Evolutionary conservation across 129 eudicot species (phyloP), one percentile per base, ranked within the genome.

Genomic region (Tanacetum coccineum): DNA sequence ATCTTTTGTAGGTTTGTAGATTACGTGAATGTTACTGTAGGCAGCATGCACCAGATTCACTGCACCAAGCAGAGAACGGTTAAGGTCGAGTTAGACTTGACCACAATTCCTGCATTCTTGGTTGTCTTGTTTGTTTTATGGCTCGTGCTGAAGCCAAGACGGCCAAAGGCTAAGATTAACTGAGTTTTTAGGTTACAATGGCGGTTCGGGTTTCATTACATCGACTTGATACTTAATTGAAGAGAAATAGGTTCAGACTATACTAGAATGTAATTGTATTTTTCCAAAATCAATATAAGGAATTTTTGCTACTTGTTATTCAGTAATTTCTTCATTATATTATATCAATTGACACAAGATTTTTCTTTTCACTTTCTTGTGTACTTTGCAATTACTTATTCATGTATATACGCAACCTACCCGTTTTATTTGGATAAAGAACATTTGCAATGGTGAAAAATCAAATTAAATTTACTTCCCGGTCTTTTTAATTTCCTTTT

Each of bases 111-210:
- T 60, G 98, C 98, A 14, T 93, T 93, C 71, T 26, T 74, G 71
- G 69, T 89, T 1, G 96, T 93, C 51, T 46, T 84, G 25, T 13
- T 84, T 44, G 82, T 84, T 11, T 83, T 93, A 0, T 93, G 91
- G 91, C 12, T 86, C 3, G 95, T 91, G 40, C 64, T 91, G 53
- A 85, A 79, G 79, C 97, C 97, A 47, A 87, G 86, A 59, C 81
- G 96, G 77, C 77, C 97, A 66, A 91, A 91, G 86, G 88, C 97
- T 14, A 87, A 91, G 87, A 83, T 91, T 66, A 91, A 91, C 88
- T 91, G 76, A 83, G 49, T 20, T 42, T 73, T 70, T 53, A 66
- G 73, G 59, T 70, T 46, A 32, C 50, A 45, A 9, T 59, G 4
- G 25, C 8, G 46, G 25, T 11, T 7, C 67, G 3, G 3, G n/a